These are phyloP conservation scores for Sisymbrium irio DNA, from an alignment of 345 rosid species.

Conservation along the genomic window DNA sequence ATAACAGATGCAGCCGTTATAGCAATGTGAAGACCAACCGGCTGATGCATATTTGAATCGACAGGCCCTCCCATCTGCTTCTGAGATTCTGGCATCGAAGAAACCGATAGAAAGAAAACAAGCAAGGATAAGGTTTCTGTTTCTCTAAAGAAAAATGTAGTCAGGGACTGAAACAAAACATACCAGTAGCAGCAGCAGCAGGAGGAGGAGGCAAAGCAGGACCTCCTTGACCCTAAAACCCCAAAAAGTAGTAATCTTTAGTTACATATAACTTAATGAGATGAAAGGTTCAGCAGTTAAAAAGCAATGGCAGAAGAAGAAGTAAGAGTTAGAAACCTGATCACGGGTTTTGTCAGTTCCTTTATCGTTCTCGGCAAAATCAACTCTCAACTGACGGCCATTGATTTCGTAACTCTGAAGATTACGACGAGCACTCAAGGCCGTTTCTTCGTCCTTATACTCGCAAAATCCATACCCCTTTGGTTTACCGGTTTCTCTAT, in stretches of 20 bases:
- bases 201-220: conserved; percentile 60
- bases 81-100: conserved; percentile 46
- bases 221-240: conserved; percentile 87
- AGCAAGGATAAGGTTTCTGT: background rate
- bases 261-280: conserved; percentile 9
- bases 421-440: conserved; percentile 97
- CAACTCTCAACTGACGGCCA: conserved; percentile 94
- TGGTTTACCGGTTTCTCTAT: conserved; percentile 98
- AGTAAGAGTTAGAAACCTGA: conserved; percentile 49
- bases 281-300: background rate
- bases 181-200: conserved; percentile 50
- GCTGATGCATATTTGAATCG: conserved; percentile 60
- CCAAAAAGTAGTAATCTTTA: background rate
- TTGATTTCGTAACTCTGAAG: conserved; percentile 92
- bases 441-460: conserved; percentile 98
- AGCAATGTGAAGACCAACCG: conserved; percentile 84
- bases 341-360: conserved; percentile 73
- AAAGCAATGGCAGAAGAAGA: background rate
- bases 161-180: conserved; percentile 26
- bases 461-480: conserved; percentile 99
- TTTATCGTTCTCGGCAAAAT: conserved; percentile 99
- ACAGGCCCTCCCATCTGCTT: conserved; percentile 62
- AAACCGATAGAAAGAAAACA: conserved; percentile 4
- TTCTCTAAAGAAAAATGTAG: background rate
- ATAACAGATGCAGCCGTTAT: conserved; percentile 69